phyloP scores from a whole-genome alignment of 2,329 filamentous ascomycete genomes.

The Calycina herbarum region DNA sequence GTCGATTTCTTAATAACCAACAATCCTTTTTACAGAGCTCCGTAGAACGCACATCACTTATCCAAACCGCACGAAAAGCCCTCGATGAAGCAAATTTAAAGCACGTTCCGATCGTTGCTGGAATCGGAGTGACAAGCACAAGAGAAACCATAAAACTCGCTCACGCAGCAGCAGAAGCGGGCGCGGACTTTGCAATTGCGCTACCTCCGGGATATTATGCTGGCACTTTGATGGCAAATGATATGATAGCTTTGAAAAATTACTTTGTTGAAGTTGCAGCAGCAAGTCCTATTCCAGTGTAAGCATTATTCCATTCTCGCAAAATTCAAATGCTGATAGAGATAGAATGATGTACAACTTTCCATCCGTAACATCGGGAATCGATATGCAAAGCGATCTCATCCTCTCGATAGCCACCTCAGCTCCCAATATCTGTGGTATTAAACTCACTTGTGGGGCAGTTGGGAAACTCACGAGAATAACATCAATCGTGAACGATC shows the following conservation, averaged over 20 bases:
- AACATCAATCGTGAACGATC: constrained; percentile 21
- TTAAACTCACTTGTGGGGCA: constrained; percentile 28
- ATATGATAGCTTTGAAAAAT: constrained; percentile 24
- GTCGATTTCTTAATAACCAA: too few species aligned
- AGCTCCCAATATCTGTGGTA: constrained; percentile 29
- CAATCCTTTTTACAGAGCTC: not conserved
- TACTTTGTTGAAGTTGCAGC: constrained; percentile 30
- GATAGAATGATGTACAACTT: constrained; percentile 33
- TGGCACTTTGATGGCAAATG: constrained; percentile 15
- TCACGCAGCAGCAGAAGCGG: constrained; percentile 41
- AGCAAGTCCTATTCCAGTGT: constrained; percentile 29
- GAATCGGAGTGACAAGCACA: constrained; percentile 44
- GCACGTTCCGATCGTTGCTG: constrained; percentile 46
- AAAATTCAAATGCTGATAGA: not conserved
- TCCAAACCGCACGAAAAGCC: constrained; percentile 42
- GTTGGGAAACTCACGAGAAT: constrained; percentile 31
- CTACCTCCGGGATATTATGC: constrained; percentile 26
- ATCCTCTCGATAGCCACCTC: constrained; percentile 26
- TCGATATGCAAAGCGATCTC: constrained; percentile 30
- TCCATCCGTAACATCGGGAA: constrained; percentile 26
- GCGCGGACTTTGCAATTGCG: constrained; percentile 35
- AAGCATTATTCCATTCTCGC: not conserved
- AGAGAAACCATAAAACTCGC: constrained; percentile 41
- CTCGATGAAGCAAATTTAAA: constrained; percentile 40
- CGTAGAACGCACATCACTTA: constrained; percentile 44